phyloP scores from a whole-genome alignment of 2,329 filamentous ascomycete genomes.

The Penicillium oxalicum region DNA sequence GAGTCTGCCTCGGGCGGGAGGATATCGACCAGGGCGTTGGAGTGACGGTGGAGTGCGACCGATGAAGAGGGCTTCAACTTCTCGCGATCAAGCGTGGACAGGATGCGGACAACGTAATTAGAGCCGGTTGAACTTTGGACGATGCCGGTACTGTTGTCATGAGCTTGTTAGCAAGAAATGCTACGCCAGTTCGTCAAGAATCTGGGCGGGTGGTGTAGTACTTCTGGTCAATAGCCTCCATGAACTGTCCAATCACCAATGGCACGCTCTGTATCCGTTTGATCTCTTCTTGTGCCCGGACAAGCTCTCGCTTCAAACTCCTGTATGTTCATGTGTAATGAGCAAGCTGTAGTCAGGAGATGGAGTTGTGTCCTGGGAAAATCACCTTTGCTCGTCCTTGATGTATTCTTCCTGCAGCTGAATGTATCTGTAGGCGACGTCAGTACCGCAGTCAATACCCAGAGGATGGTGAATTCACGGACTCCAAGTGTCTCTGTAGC shows the following conservation, averaged over 20 bases:
- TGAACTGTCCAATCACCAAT: constrained; percentile 96
- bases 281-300: constrained; percentile 97
- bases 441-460: constrained; percentile 9
- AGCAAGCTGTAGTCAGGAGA: not conserved
- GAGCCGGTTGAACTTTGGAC: constrained; percentile 97
- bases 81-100: constrained; percentile 96
- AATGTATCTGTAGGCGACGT: constrained; percentile 61
- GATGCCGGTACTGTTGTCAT: constrained; percentile 71
- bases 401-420: constrained; percentile 99
- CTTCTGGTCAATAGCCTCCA: constrained; percentile 99
- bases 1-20: constrained; percentile 98
- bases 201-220: constrained; percentile 36
- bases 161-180: constrained; percentile 6
- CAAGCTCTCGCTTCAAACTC: constrained; percentile 93
- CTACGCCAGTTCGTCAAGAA: not conserved
- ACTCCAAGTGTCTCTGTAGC: constrained; percentile 93
- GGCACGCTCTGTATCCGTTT: constrained; percentile 99
- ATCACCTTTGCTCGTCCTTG: constrained; percentile 94
- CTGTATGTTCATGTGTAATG: constrained; percentile 39
- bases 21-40: constrained; percentile 96
- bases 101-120: constrained; percentile 97
- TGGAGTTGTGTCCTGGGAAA: not conserved
- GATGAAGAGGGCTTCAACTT: constrained; percentile 96
- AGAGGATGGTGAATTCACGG: constrained; percentile 33
- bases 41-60: constrained; percentile 95